Base-by-base conservation (phyloP, 371 early-diverging fungal species). In the Umbelopsis sp. region DNA sequence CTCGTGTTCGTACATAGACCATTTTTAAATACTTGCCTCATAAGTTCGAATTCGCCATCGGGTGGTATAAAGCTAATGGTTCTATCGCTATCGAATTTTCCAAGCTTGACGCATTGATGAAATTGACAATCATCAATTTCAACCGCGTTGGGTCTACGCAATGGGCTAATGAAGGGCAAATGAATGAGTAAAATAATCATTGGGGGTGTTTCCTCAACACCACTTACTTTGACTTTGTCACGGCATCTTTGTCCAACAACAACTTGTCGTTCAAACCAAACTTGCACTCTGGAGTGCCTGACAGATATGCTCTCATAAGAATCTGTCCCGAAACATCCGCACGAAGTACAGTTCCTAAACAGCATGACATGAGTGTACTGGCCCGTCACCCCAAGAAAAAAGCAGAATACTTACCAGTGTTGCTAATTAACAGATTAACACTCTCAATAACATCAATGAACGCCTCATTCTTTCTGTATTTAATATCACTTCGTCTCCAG, bases 361-460 rank as follows among this genome's bases (percentile, higher is more conserved):
- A 50, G 62, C 29, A 53, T 41, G 5, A 65, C 22, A 53, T 41
- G 5, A 20, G 29, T 35, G 25, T 12, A 57, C 3, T 46, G 48
- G 45, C 18, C 22, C 38, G 22, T 22, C 22, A 22, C 0, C 20
- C 32, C 12, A 50, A 9, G 6, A 18, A 5, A 1, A 16, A 22
- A n/a, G 4, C n/a, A 44, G 3, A 10, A 12, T 25, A 44, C 29
- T 41, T 72, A 82, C 91, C 90, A 71, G 89, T 93, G 35, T 57
- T 20, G 65, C 76, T 69, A 75, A 95, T 97, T 83, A 98, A 81
- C 76, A 98, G 76, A 83, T 99, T 99, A 69, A 99, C 96, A 46
- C 94, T 93, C 80, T 99, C 99, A 73, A 99, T 91, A 0, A 99
- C 98, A 76, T 99, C 99, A 82, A 99, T 81, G 78, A 99, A 99